Percentiles rank a stretch among this genome's conserved stretches.
phyloP scores from a whole-genome alignment of 192 early-diverging fungal genomes.

The Linnemannia schmuckeri region DNA sequence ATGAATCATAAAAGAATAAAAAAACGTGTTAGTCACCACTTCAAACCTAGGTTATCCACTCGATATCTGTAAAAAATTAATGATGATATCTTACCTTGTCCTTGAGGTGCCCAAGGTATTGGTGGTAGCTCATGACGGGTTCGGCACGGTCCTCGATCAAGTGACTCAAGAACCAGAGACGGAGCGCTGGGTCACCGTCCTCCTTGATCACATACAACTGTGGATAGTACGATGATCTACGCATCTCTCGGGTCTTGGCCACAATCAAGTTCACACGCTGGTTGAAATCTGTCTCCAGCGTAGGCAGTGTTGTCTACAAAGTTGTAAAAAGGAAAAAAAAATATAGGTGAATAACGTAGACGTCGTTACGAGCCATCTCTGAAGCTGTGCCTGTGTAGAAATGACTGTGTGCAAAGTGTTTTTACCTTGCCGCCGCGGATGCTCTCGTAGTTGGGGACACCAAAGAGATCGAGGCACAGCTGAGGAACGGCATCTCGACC shows the following conservation, averaged over 20 bases:
- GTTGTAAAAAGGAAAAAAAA: neutral
- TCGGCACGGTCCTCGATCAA: slow-evolving; percentile 92
- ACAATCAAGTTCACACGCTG: slow-evolving; percentile 80
- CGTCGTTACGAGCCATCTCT: neutral
- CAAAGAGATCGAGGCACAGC: slow-evolving; percentile 79
- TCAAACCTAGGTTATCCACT: neutral
- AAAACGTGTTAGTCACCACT: neutral
- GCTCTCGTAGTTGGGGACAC: slow-evolving; percentile 79
- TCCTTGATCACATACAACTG: slow-evolving; percentile 89
- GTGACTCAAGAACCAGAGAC: slow-evolving; percentile 86
- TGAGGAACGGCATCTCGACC: slow-evolving; percentile 80
- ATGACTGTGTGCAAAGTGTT: neutral
- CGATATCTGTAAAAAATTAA: too few relatives aligned
- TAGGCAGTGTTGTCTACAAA: slow-evolving; percentile 71
- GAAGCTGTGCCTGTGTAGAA: too few relatives aligned
- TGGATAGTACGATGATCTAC: slow-evolving; percentile 78
- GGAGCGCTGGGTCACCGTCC: slow-evolving; percentile 85
- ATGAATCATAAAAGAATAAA: neutral
- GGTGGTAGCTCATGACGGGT: slow-evolving; percentile 76
- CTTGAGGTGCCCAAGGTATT: slow-evolving; percentile 77
- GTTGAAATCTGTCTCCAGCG: slow-evolving; percentile 77
- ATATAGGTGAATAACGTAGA: too few relatives aligned
- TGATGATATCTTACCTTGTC: slow-evolving; percentile 65
- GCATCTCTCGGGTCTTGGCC: slow-evolving; percentile 73
- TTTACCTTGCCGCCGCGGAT: slow-evolving; percentile 80